Percentiles rank a stretch among this genome's conserved stretches.
Conservation (phyloP, 306 rosid species). For the Quercus alba region DNA sequence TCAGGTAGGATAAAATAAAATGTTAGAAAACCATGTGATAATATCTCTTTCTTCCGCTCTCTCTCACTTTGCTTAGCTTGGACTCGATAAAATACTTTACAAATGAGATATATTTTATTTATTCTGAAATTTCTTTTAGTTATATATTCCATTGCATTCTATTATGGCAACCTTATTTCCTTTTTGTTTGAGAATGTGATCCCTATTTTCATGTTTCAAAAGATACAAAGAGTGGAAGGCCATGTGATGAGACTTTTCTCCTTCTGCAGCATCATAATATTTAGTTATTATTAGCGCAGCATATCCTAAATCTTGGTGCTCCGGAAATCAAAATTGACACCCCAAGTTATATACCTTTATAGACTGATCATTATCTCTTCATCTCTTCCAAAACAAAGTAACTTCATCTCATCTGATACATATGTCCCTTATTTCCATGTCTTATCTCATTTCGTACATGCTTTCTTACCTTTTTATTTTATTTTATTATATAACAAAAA, state of each 20-base stretch:
- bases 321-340: neutral
- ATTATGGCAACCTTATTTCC: neutral
- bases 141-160: no score
- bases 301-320: neutral
- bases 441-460: neutral
- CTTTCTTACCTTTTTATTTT: neutral
- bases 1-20: neutral
- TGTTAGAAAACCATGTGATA: neutral
- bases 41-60: neutral
- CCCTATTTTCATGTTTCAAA: neutral
- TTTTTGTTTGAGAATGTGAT: neutral
- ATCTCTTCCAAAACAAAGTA: neutral
- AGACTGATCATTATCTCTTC: neutral
- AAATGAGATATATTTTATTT: neutral
- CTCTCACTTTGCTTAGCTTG: neutral
- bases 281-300: neutral
- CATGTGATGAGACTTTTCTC: neutral
- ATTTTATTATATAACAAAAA: no score
- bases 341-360: neutral
- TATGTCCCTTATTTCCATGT: neutral
- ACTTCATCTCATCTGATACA: neutral
- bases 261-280: neutral
- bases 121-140: no score
- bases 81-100: neutral
- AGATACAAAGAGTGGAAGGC: neutral